Percentiles rank a stretch among this genome's conserved stretches.
Conservation (phyloP, 805 yeast genomes). For the Yarrowia keelungensis region DNA sequence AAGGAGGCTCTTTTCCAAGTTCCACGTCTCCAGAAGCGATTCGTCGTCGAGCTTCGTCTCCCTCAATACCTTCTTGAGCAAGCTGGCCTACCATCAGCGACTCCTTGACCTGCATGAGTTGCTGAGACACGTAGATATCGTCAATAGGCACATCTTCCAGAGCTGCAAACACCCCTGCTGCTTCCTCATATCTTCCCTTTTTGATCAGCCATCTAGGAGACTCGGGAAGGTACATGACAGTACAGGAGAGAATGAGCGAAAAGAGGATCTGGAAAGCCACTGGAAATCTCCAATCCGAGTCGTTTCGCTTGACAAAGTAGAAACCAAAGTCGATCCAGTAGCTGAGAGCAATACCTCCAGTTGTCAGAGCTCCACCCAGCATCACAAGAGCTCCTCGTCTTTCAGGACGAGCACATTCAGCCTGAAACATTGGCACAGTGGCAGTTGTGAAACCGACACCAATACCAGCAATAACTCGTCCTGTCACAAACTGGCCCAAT, state of each 20-base stretch:
- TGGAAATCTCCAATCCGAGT: constrained; percentile 43
- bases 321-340: constrained; percentile 56
- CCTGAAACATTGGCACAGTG: constrained; percentile 82
- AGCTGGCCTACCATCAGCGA: constrained; percentile 16
- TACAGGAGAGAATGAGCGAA: neutral
- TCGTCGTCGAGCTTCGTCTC: neutral
- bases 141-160: constrained; percentile 17
- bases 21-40: neutral
- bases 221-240: constrained; percentile 9
- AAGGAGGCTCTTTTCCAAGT: constrained; percentile 20
- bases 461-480: neutral
- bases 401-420: constrained; percentile 73
- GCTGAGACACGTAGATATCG: constrained; percentile 11
- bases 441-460: constrained; percentile 59
- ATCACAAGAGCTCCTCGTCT: constrained; percentile 72
- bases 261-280: constrained; percentile 14
- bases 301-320: constrained; percentile 48
- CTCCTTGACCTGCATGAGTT: constrained; percentile 12
- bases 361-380: constrained; percentile 73
- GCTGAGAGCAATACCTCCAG: constrained; percentile 75
- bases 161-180: constrained; percentile 19
- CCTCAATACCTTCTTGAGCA: constrained; percentile 9
- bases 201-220: constrained; percentile 19
- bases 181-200: constrained; percentile 14
- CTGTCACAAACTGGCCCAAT: constrained; percentile 1